These are phyloP conservation scores for Quercus mongolica DNA, from an alignment of 306 rosid genomes.

Conservation along the genomic window DNA sequence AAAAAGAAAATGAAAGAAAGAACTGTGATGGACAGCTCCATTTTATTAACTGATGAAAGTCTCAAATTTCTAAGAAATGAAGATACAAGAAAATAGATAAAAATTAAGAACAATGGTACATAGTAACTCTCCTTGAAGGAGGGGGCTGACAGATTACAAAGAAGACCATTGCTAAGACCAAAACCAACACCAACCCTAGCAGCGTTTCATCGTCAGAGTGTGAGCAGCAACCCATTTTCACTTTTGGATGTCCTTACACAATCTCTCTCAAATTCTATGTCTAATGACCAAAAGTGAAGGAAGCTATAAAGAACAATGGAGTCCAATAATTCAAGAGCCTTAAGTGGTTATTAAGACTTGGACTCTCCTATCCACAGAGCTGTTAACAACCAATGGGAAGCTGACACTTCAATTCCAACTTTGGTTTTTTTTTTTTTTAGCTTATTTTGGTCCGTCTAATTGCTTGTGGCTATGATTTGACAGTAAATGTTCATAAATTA, in stretches of 20 bases:
- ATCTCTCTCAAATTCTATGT: neutral
- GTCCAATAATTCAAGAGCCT: neutral
- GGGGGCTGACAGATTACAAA: constrained; percentile 24
- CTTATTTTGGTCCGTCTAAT: neutral
- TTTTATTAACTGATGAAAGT: neutral
- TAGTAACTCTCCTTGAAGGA: constrained; percentile 28
- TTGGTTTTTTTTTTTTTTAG: neutral
- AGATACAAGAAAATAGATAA: neutral
- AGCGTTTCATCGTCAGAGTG: neutral
- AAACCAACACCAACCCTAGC: constrained; percentile 30
- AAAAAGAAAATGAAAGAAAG: neutral
- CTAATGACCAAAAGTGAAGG: neutral
- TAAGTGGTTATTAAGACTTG: neutral
- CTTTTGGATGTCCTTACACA: neutral
- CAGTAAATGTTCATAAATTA: neutral
- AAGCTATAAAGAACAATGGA: neutral
- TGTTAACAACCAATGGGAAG: neutral
- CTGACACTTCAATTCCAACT: neutral
- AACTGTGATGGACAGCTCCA: neutral
- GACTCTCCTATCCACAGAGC: constrained; percentile 7
- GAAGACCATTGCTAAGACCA: constrained; percentile 38
- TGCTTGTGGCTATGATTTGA: constrained; percentile 8
- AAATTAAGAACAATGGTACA: constrained; percentile 27
- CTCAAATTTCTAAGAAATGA: neutral
- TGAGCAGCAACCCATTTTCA: constrained; percentile 15